Percentiles rank a stretch among this genome's conserved stretches.
phyloP scores from a whole-genome alignment of 2,329 filamentous ascomycete species.

The Metarhizium rileyi region DNA sequence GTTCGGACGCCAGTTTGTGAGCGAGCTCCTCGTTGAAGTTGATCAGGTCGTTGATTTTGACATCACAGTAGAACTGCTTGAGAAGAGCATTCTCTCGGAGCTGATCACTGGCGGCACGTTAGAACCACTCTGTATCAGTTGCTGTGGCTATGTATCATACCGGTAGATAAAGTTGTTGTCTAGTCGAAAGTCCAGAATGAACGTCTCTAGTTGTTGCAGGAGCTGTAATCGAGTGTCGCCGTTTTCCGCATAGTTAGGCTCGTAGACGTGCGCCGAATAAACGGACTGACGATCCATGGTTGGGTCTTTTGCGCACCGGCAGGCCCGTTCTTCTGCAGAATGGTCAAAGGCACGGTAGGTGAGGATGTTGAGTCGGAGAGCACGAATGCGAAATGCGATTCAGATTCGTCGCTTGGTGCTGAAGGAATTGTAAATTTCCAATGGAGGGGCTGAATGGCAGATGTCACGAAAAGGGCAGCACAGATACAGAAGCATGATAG shows the following conservation, averaged over 20 bases:
- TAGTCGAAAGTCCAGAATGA: constrained; percentile 86
- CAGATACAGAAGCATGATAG: neutral
- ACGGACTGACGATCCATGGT: constrained; percentile 80
- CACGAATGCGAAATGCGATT: neutral
- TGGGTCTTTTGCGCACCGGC: neutral
- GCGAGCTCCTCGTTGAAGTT: constrained; percentile 94
- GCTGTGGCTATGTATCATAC: constrained; percentile 31
- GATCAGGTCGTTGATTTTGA: constrained; percentile 92
- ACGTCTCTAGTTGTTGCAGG: constrained; percentile 74
- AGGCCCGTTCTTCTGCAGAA: neutral
- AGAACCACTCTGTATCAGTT: constrained; percentile 8
- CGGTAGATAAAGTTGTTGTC: constrained; percentile 94
- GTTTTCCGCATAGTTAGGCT: constrained; percentile 52
- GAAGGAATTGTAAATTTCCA: neutral
- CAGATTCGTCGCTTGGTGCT: no score
- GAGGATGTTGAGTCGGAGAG: neutral
- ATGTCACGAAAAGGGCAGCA: neutral
- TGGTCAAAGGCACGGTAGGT: neutral
- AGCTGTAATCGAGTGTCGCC: constrained; percentile 63
- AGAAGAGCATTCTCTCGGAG: constrained; percentile 88
- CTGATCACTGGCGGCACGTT: constrained; percentile 59
- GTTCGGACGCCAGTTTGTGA: constrained; percentile 79
- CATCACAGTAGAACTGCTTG: constrained; percentile 91
- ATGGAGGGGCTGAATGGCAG: neutral
- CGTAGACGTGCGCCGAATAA: constrained; percentile 76